Base-by-base conservation (phyloP, 2,329 filamentous ascomycete species). In the Aspergillus aculeatinus region DNA sequence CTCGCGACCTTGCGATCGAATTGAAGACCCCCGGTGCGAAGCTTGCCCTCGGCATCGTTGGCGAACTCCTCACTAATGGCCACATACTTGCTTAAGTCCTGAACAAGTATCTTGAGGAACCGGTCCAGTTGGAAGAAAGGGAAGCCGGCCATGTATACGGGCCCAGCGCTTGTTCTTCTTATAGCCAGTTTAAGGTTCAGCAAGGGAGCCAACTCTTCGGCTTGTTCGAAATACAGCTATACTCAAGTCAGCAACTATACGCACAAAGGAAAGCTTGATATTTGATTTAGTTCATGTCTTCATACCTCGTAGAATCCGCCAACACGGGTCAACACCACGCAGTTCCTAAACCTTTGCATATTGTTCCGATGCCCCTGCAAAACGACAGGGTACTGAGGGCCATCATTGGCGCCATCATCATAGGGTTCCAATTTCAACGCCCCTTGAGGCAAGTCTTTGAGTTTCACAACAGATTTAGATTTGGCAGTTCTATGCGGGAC, bases 41-140 rank as follows among this genome's bases (percentile, higher is more conserved):
- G 79, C 75, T 86, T 91, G 58, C 86, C 86, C 3, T 87, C 82
- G 4, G 85, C 81, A 64, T 87, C 83, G 69, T 95, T 90, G 19
- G 89, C 87, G 68, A 96, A 94, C 74, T 99, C 95, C 74, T 99
- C 94, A 51, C 91, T 92, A 64, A 99, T 89, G 51, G 95, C 95
- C 63, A 99, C 95, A 76, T 96, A 91, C 70, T 91, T 90, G 73
- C 90, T 91, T 50, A 95, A 79, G 72, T 98, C 95, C 73, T 96
- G 89, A 3, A 99, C 95, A 21, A 99, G 84, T 62, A 91, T 87
- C 76, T 97, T 98, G 67, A 99, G 85, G 74, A 92, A 97, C 25
- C 92, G 87, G 71, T 98, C 94, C 27, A 99, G 82, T 73, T 98
- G 93, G 70, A 91, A 93, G 74, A 91, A 92, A 19, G 94, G 95